Base-by-base conservation (phyloP, 345 rosid species). In the Populus pruinosa region DNA sequence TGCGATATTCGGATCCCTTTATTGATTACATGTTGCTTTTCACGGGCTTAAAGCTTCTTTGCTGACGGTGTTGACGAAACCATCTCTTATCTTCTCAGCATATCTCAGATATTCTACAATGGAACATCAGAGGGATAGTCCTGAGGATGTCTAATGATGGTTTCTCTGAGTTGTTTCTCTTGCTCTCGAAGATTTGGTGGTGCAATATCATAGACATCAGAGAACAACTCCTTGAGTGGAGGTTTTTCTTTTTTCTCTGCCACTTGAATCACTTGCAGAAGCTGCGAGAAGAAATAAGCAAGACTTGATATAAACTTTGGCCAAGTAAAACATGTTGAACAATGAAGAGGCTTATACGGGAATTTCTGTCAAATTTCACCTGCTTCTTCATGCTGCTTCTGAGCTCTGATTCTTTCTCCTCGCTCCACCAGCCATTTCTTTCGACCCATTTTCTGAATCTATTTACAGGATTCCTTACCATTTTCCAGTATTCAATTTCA, bases 181-280 rank as follows among this genome's bases (percentile, higher is more conserved):
- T 95, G 99, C 76, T 93, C 94, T 1, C 12, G 50, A 3, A 95
- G 96, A 81, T 93, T 93, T n/a, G 89, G 69, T 3, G 99, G 90
- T 64, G 84, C 81, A 76, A 78, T 77, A 68, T 95, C 88, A 27
- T 93, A 95, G 2, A 95, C 98, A 78, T 95, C 98, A 5, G 90
- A 81, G 85, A 95, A 95, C 69, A 90, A 61, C 16, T 93, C 81
- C 25, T 78, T 72, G 72, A 95, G 71, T 5, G 90, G 84, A 0
- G 99, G 98, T 82, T 95, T 95, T 84, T 88, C 89, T 3, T 71
- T 76, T 85, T 80, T 84, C 85, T 93, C 98, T 9, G 98, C 98
- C 66, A 68, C 88, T 82, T 93, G 91, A 79, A 95, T 85, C 47
- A 91, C 98, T 17, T 87, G 82, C 69, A 95, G 78, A 55, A 93